Percentiles rank a stretch among this genome's conserved stretches.
These are phyloP conservation scores for Picea sitchensis DNA, from an alignment of 75 land plant genomes.

Conservation along the genomic window DNA sequence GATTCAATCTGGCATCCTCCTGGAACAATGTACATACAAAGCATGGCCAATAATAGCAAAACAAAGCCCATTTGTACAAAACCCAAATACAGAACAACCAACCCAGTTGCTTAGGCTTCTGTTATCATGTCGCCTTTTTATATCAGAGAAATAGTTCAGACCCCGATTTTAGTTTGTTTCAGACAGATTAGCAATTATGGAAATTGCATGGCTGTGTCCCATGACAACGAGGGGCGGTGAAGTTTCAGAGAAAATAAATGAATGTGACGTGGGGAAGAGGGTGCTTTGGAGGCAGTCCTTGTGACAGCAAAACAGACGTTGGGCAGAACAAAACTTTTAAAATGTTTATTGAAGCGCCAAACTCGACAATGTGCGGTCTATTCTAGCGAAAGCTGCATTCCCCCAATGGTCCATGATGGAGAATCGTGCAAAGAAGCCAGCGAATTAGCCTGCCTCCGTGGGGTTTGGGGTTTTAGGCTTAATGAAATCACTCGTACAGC, in stretches of 20 bases:
- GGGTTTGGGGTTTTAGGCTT: no score
- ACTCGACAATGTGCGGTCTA: not conserved
- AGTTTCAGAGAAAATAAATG: not conserved
- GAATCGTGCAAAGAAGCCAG: not conserved
- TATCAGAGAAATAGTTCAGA: not conserved
- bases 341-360: not conserved
- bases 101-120: not conserved
- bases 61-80: not conserved
- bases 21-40: not conserved
- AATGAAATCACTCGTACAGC: no score
- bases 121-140: no score
- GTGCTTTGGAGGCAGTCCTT: not conserved
- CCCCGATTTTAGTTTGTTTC: not conserved
- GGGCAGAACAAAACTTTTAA: not conserved
- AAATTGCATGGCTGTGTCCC: not conserved
- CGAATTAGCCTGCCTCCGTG: no score
- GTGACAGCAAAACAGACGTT: not conserved
- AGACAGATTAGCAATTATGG: not conserved
- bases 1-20: constrained; percentile 8
- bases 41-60: not conserved
- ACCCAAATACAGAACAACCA: not conserved
- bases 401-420: not conserved
- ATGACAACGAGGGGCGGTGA: not conserved
- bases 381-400: no score
- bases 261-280: not conserved